phyloP scores from a whole-genome alignment of 2,329 filamentous ascomycete genomes.

The Fusarium transvaalense region DNA sequence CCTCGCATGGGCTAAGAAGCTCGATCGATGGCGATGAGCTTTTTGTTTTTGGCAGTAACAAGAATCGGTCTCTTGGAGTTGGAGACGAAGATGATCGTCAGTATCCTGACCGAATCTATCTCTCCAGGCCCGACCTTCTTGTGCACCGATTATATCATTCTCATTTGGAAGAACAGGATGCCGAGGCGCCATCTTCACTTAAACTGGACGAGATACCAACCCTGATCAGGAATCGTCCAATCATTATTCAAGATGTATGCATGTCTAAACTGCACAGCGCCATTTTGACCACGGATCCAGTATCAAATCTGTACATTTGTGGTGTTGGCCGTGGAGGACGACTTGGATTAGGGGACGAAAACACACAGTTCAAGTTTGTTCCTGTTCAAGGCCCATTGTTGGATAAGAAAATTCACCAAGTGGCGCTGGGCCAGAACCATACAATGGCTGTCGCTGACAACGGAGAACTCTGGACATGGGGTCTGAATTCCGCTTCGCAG shows the following conservation, averaged over 20 bases:
- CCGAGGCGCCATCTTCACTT: conserved; percentile 46
- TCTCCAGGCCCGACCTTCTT: conserved; percentile 83
- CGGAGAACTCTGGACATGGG: conserved; percentile 96
- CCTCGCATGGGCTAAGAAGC: conserved; percentile 31
- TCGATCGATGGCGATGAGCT: conserved; percentile 78
- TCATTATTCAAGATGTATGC: conserved; percentile 83
- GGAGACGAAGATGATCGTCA: conserved; percentile 97
- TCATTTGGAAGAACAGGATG: conserved; percentile 65
- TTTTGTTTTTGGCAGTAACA: conserved; percentile 96
- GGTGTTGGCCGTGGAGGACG: conserved; percentile 92
- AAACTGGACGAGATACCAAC: conserved; percentile 73
- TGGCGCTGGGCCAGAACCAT: conserved; percentile 92
- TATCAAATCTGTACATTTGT: conserved; percentile 92
- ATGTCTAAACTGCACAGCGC: conserved; percentile 95
- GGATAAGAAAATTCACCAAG: conserved; percentile 79
- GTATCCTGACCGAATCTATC: conserved; percentile 84
- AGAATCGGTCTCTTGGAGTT: conserved; percentile 91
- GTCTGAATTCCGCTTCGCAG: conserved; percentile 86
- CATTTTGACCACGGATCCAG: conserved; percentile 85
- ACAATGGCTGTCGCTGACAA: conserved; percentile 85
- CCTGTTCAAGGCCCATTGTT: conserved; percentile 82
- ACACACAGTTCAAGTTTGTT: conserved; percentile 86
- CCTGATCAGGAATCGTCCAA: conserved; percentile 76
- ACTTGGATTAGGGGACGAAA: conserved; percentile 89
- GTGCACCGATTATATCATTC: conserved; percentile 80